Evolutionary conservation across 2,329 filamentous ascomycete species (phyloP).

Genomic region (Seiridium cupressi): DNA sequence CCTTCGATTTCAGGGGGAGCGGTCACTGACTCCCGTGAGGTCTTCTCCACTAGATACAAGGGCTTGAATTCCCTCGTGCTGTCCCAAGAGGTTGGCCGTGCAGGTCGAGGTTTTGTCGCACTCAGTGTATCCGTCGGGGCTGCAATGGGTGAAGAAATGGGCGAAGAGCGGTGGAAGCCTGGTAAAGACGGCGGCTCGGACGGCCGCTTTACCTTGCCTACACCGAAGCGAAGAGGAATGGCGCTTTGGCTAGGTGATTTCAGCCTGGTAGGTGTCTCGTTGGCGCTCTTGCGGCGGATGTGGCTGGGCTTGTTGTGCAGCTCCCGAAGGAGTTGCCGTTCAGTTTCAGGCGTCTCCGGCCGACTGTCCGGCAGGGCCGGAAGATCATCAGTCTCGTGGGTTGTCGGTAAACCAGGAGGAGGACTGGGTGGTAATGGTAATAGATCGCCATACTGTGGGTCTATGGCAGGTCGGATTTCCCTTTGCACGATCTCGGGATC

Average conservation of each 20-base stretch:
- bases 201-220: slow-evolving; percentile 38
- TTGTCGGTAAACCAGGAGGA: slow-evolving; percentile 45
- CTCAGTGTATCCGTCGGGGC: slow-evolving; percentile 31
- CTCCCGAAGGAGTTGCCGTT: slow-evolving; percentile 39
- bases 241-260: slow-evolving; percentile 57
- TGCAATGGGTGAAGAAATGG: slow-evolving; percentile 28
- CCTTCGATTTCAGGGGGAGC: slow-evolving; percentile 15
- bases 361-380: slow-evolving; percentile 60
- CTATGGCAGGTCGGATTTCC: slow-evolving; percentile 62
- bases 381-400: slow-evolving; percentile 33
- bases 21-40: slow-evolving; percentile 33
- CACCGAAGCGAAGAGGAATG: slow-evolving; percentile 55
- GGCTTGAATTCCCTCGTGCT: slow-evolving; percentile 72
- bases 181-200: slow-evolving; percentile 38
- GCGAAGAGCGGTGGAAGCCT: slow-evolving; percentile 39
- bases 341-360: slow-evolving; percentile 51
- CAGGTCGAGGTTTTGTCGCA: slow-evolving; percentile 35
- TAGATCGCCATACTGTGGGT: slow-evolving; percentile 64
- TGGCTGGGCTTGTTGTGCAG: slow-evolving; percentile 39
- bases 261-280: slow-evolving; percentile 44
- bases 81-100: slow-evolving; percentile 61
- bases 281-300: slow-evolving; percentile 46
- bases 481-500: slow-evolving; percentile 59
- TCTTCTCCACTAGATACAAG: slow-evolving; percentile 74
- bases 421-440: slow-evolving; percentile 62